These are phyloP conservation scores for Sabuloglossum arenarium DNA, from an alignment of 495 filamentous ascomycete species.

Conservation along the genomic window DNA sequence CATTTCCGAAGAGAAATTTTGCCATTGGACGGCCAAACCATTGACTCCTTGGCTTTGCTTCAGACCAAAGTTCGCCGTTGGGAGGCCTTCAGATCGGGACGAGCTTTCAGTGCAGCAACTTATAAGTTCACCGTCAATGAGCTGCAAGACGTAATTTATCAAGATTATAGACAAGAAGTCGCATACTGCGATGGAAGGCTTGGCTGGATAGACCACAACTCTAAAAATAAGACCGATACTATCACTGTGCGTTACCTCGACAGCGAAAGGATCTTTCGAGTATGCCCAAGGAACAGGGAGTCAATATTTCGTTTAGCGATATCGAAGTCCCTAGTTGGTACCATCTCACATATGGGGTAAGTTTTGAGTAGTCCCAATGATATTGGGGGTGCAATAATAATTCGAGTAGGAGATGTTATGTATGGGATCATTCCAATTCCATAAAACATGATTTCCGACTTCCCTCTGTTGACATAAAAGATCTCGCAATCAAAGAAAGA, in stretches of 20 bases:
- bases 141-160: neutral
- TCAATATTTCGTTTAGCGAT: neutral
- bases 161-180: neutral
- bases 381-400: neutral
- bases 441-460: neutral
- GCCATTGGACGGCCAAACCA: neutral
- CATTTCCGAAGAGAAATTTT: neutral
- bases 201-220: neutral
- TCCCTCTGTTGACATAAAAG: neutral
- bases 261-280: neutral
- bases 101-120: neutral
- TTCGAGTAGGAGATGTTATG: neutral
- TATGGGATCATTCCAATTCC: neutral
- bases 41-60: neutral
- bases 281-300: neutral
- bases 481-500: neutral
- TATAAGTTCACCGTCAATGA: neutral
- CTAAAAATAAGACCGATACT: neutral
- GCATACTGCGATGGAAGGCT: neutral
- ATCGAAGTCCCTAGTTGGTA: neutral
- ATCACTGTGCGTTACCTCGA: neutral
- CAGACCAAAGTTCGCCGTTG: neutral
- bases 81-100: neutral
- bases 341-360: conserved; percentile 1
- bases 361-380: neutral